A percentile compares a stretch with the other conserved stretches of the same genome.
These are phyloP conservation scores for Fusarium mexicanum DNA, from an alignment of 2,329 filamentous ascomycete species.

Conservation along the genomic window DNA sequence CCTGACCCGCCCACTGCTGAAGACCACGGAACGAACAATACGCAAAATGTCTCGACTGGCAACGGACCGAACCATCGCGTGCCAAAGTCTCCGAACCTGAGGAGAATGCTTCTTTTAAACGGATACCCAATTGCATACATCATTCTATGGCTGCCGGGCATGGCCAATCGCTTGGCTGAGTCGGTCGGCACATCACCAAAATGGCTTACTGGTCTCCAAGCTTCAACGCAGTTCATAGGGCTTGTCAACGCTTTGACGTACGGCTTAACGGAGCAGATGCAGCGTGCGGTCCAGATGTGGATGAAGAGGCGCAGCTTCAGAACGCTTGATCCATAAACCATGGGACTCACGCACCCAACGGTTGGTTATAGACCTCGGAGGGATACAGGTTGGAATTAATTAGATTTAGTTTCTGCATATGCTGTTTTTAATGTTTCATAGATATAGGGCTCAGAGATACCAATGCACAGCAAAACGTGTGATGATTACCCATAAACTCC, in stretches of 20 bases:
- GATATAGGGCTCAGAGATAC: not conserved
- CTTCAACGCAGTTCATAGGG: not conserved
- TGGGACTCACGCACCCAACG: no score
- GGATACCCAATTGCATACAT: not conserved
- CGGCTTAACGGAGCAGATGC: not conserved
- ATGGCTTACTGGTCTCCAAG: not conserved
- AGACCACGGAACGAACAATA: not conserved
- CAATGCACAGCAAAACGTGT: not conserved
- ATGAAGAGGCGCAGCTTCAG: not conserved
- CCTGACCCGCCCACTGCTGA: not conserved
- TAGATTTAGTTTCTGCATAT: fast-evolving
- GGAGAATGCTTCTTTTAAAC: not conserved
- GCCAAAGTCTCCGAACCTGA: not conserved
- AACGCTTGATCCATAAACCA: not conserved
- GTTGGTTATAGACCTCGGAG: not conserved
- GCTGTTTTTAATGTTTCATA: not conserved
- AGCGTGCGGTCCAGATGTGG: not conserved
- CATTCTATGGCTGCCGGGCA: not conserved
- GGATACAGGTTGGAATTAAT: no score
- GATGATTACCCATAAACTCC: fast-evolving
- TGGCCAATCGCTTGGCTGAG: not conserved
- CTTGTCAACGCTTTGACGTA: not conserved
- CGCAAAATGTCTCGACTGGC: not conserved
- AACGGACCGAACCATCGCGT: not conserved
- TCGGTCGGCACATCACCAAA: not conserved